These are phyloP conservation scores for Trichophyton mentagrophytes DNA, from an alignment of 2,329 filamentous ascomycete species.

Conservation along the genomic window DNA sequence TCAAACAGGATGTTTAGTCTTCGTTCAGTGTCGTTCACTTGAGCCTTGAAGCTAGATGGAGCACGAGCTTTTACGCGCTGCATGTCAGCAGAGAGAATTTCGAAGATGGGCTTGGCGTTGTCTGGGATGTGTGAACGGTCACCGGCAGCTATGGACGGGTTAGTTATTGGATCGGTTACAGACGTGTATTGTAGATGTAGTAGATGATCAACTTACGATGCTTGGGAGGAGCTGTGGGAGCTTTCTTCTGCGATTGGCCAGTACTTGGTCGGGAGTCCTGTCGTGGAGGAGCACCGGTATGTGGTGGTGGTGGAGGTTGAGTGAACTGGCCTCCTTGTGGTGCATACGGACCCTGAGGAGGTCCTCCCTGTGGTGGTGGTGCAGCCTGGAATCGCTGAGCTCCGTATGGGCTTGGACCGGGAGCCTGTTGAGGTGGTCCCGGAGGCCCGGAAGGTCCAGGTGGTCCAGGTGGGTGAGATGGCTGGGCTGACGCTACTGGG, in stretches of 20 bases:
- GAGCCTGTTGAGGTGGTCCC: constrained; percentile 46
- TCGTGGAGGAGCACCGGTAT: constrained; percentile 25
- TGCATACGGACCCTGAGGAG: constrained; percentile 7
- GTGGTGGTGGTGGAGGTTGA: constrained; percentile 11
- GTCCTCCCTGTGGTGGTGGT: constrained; percentile 17
- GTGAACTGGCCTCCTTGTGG: constrained; percentile 9
- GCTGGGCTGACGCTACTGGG: constrained; percentile 38
- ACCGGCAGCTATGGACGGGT: constrained; percentile 43
- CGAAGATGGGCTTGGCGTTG: constrained; percentile 62
- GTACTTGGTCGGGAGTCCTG: constrained; percentile 39
- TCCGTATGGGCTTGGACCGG: constrained; percentile 33
- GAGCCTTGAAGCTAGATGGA: constrained; percentile 70
- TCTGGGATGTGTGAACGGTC: constrained; percentile 82
- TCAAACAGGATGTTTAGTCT: constrained; percentile 89
- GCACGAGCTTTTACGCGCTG: constrained; percentile 76
- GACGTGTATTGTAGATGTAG: not conserved
- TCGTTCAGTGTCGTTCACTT: constrained; percentile 90
- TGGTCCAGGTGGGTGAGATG: constrained; percentile 36
- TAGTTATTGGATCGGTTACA: constrained; percentile 15
- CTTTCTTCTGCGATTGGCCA: constrained; percentile 37
- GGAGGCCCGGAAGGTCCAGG: constrained; percentile 37
- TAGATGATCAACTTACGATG: constrained; percentile 46
- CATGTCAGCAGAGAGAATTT: constrained; percentile 72
- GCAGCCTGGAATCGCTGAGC: constrained; percentile 25
- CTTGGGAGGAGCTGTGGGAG: constrained; percentile 45